These are phyloP conservation scores for Biscutella laevigata DNA, from an alignment of 441 rosid species.

Conservation along the genomic window DNA sequence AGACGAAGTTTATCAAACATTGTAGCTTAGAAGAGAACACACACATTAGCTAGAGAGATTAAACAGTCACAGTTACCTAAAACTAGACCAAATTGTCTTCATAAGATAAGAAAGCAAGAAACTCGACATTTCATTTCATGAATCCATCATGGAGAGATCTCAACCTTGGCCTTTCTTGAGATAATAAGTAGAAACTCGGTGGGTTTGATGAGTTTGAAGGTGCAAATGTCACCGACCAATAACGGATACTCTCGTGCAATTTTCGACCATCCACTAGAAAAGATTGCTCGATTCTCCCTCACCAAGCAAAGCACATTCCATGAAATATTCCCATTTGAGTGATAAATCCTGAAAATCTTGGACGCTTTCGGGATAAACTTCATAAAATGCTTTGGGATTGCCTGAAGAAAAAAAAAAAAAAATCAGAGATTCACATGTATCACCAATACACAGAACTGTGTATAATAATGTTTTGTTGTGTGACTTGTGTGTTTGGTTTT, in stretches of 20 bases:
- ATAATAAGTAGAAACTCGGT: slow-evolving; percentile 7
- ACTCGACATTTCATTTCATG: neutral
- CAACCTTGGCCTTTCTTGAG: neutral
- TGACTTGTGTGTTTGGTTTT: neutral
- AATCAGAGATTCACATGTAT: neutral
- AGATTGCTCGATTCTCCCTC: slow-evolving; percentile 8
- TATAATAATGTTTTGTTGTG: neutral
- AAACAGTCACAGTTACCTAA: neutral
- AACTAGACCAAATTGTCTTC: neutral
- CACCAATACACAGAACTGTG: neutral
- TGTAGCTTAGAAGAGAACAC: neutral
- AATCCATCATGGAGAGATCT: neutral
- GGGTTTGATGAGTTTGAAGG: slow-evolving; percentile 16
- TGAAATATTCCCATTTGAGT: neutral
- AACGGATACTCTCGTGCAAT: slow-evolving; percentile 19
- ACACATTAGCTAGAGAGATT: neutral
- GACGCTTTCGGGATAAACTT: neutral
- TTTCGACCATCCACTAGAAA: slow-evolving; percentile 14
- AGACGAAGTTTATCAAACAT: neutral
- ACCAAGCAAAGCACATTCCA: slow-evolving; percentile 18
- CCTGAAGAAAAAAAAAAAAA: neutral
- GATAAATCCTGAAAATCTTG: neutral
- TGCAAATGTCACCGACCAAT: slow-evolving; percentile 3
- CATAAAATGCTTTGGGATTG: slow-evolving; percentile 16
- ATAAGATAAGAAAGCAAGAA: neutral